These are phyloP conservation scores for Ocimum tenuiflorum DNA, from an alignment of 257 asterid genomes.

Conservation along the genomic window DNA sequence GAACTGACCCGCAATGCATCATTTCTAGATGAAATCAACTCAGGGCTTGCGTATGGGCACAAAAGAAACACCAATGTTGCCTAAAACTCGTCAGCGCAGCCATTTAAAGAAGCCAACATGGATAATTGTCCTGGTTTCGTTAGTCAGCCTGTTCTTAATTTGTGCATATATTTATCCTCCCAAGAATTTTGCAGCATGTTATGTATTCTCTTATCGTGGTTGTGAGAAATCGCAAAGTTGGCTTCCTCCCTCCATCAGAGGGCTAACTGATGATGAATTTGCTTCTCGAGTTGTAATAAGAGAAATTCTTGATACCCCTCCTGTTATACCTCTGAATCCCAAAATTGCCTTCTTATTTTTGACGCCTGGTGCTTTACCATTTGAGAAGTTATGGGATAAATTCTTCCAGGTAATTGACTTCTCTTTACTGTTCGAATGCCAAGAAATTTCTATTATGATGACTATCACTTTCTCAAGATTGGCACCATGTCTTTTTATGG, in stretches of 20 bases:
- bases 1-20: slow-evolving; percentile 36
- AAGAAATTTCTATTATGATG: not conserved
- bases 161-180: slow-evolving; percentile 91
- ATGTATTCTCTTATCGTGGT: slow-evolving; percentile 65
- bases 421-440: not conserved
- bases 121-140: slow-evolving; percentile 77
- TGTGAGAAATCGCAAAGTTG: slow-evolving; percentile 66
- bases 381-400: slow-evolving; percentile 92
- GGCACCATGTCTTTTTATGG: not conserved
- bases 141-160: slow-evolving; percentile 78
- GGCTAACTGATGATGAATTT: slow-evolving; percentile 70
- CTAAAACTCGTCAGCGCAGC: slow-evolving; percentile 70
- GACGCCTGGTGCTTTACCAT: slow-evolving; percentile 95
- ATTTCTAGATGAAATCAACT: slow-evolving; percentile 70
- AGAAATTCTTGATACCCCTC: slow-evolving; percentile 64
- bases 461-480: not conserved
- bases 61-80: slow-evolving; percentile 68
- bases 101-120: slow-evolving; percentile 88
- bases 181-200: slow-evolving; percentile 70
- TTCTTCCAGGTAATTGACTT: slow-evolving; percentile 71
- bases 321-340: slow-evolving; percentile 37
- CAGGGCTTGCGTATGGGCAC: slow-evolving; percentile 85
- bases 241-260: slow-evolving; percentile 82
- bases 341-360: slow-evolving; percentile 87
- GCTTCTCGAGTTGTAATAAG: slow-evolving; percentile 78